These are phyloP conservation scores for Coelastrella sp. DNA, from an alignment of 139 green algal genomes.

Conservation along the genomic window DNA sequence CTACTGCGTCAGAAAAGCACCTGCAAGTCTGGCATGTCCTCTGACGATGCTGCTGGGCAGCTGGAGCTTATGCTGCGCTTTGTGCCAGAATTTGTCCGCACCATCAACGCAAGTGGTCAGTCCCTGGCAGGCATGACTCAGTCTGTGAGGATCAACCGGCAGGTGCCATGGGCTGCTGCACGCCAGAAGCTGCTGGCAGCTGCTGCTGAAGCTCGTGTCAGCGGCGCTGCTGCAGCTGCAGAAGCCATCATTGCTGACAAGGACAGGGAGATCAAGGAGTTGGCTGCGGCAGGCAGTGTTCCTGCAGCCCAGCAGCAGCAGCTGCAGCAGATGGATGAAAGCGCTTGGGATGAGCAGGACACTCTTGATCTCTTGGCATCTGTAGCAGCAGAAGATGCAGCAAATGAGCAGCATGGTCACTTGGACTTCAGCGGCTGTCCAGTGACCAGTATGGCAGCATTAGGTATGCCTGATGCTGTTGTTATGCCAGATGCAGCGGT, in stretches of 20 bases:
- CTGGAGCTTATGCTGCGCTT: constrained; percentile 40
- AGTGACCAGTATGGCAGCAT: neutral
- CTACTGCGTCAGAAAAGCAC: constrained; percentile 46
- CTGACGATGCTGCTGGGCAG: constrained; percentile 14
- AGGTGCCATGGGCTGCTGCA: constrained; percentile 11
- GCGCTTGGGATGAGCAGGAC: too few species aligned
- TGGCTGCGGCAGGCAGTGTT: constrained; percentile 15
- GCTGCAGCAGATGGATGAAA: too few species aligned
- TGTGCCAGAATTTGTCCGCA: constrained; percentile 31
- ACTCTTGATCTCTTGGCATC: too few species aligned
- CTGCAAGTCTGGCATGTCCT: constrained; percentile 36
- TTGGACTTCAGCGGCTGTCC: too few species aligned
- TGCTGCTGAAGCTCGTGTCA: constrained; percentile 2
- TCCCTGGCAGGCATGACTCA: constrained; percentile 34
- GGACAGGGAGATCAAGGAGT: neutral
- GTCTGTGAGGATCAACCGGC: constrained; percentile 41
- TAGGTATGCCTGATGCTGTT: neutral
- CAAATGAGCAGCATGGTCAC: too few species aligned
- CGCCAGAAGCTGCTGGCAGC: constrained; percentile 31
- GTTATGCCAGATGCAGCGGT: neutral
- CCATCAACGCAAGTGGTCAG: neutral
- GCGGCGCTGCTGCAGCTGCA: neutral
- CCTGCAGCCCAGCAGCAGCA: too few species aligned
- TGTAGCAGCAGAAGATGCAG: too few species aligned
- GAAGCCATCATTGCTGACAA: constrained; percentile 18